Base-by-base conservation (phyloP, 768 basidiomycete species). In the Nevesoporus exiguus region DNA sequence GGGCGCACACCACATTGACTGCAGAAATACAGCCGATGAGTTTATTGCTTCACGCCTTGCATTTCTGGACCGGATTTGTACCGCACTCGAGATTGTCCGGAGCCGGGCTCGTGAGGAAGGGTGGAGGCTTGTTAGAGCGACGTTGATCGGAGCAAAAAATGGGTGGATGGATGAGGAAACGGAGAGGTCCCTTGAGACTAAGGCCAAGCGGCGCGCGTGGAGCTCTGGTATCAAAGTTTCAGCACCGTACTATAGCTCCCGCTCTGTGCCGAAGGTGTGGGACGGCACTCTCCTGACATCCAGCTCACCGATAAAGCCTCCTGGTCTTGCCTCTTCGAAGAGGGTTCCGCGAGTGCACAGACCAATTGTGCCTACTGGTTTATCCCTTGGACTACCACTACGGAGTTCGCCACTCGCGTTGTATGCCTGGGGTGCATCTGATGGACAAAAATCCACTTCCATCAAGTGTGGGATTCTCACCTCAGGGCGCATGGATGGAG, bases 201-300 rank as follows among this genome's bases (percentile, higher is more conserved):
- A 78, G 57, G 79, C 81, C 31, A 76, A 80, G 36, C 76, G 88
- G 29, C 75, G 85, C 10, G 87, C 87, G 7, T 90, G 87, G 87
- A 74, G 81, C 50, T 81, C 80, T 56, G 73, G 77, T 33, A 75
- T 76, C 19, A 74, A 80, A 55, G 63, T 76, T 46, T 69, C 71
- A 47, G 63, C 67, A 0, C 63, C 63, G 2, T 69, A 67, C 54
- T 27, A 56, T 19, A n/a, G 43, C 3, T 30, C 50, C 19, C 46
- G 33, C 42, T 45, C 34, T 21, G 15, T 37, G 1, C 36, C 25
- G 22, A 64, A 43, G 49, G 56, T 52, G 24, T 67, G 70, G 69
- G 49, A 55, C 17, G 58, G 60, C 8, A 48, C 47, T 24, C 27
- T 45, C 33, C 47, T 48, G 27, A 14, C 29, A 7, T 17, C 46